Percentiles rank a stretch among this genome's conserved stretches.
These are phyloP conservation scores for Pichia cactophila DNA, from an alignment of 1,139 yeast species.

Conservation along the genomic window DNA sequence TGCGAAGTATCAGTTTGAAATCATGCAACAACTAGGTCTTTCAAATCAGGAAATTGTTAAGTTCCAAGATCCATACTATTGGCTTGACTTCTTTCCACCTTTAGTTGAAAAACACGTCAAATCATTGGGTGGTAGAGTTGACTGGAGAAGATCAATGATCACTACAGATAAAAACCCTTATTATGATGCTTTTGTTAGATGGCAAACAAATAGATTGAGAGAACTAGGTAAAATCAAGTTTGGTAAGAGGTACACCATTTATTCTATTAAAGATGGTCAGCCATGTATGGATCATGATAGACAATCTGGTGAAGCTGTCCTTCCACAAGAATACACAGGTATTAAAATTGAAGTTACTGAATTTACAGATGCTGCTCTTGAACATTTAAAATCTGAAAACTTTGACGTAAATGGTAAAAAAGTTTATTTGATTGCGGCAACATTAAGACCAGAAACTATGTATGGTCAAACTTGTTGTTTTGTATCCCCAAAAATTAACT, in stretches of 20 bases:
- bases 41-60: constrained; percentile 72
- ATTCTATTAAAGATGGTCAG: constrained; percentile 96
- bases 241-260: constrained; percentile 96
- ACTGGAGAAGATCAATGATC: constrained; percentile 95
- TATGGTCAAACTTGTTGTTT: constrained; percentile 98
- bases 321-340: constrained; percentile 94
- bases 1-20: constrained; percentile 91
- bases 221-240: constrained; percentile 87
- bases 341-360: constrained; percentile 73
- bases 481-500: constrained; percentile 88
- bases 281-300: constrained; percentile 99
- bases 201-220: constrained; percentile 92
- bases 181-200: constrained; percentile 90
- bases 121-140: constrained; percentile 86
- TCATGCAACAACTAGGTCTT: constrained; percentile 90
- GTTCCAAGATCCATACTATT: constrained; percentile 82
- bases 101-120: constrained; percentile 76
- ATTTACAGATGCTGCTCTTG: constrained; percentile 45
- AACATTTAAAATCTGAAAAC: constrained; percentile 39
- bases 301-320: constrained; percentile 93
- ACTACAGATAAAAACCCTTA: constrained; percentile 94
- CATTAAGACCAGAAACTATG: constrained; percentile 98
- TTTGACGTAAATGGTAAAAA: constrained; percentile 49
- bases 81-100: constrained; percentile 92
- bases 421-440: constrained; percentile 86